Percentiles rank a stretch among this genome's conserved stretches.
Conservation (phyloP, 2,329 filamentous ascomycete species). For the Fusarium nodosum region DNA sequence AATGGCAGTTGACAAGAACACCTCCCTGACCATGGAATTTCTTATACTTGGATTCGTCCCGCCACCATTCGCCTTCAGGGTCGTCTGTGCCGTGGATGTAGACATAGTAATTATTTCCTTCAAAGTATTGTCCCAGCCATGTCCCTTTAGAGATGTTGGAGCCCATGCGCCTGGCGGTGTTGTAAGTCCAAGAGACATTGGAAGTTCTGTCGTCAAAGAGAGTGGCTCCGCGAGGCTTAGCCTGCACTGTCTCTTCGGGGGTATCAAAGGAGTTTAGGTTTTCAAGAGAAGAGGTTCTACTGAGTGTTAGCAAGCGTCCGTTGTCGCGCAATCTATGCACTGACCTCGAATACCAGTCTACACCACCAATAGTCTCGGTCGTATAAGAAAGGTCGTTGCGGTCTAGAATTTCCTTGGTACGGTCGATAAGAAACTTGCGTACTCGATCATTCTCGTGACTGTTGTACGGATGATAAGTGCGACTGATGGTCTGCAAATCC, state of each 20-base stretch:
- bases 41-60: conserved; percentile 56
- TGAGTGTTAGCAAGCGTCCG: conserved; percentile 7
- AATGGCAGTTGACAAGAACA: conserved; percentile 94
- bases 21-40: conserved; percentile 74
- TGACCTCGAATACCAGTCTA: conserved; percentile 49
- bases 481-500: conserved; percentile 82
- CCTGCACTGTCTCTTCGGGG: conserved; percentile 3
- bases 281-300: conserved; percentile 18
- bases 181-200: conserved; percentile 77
- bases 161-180: conserved; percentile 33
- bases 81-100: conserved; percentile 89
- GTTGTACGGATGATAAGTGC: conserved; percentile 88
- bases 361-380: conserved; percentile 56
- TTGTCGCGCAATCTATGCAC: background rate
- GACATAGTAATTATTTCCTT: conserved; percentile 91
- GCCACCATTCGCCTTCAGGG: conserved; percentile 81
- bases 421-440: conserved; percentile 78
- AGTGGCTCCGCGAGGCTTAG: conserved; percentile 60
- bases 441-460: conserved; percentile 85
- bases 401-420: conserved; percentile 78
- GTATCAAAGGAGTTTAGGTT: background rate
- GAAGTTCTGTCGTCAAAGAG: conserved; percentile 84
- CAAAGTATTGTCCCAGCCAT: conserved; percentile 79
- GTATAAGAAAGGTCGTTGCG: conserved; percentile 68
- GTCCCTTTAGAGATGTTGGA: conserved; percentile 44